A percentile compares a stretch with the other conserved stretches of the same genome.
Conservation (phyloP, 1,284 basidiomycete species). For the Ceratobasidium sp. region DNA sequence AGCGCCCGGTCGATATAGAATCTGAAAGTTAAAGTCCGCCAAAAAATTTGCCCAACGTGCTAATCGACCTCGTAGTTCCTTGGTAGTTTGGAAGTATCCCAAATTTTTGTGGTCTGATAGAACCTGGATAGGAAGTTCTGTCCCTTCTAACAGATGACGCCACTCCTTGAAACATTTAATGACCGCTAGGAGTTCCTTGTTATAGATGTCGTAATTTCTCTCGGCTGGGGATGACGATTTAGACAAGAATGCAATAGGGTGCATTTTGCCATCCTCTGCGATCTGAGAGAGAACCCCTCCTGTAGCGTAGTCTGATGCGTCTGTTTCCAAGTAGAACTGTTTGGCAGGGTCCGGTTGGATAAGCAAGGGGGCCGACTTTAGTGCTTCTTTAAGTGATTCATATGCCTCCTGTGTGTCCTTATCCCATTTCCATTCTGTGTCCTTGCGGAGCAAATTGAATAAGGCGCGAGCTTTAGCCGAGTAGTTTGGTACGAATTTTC, state of each 20-base stretch:
- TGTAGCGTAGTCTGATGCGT: slow-evolving; percentile 36
- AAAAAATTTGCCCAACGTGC: too few relatives aligned
- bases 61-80: neutral
- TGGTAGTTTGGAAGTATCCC: slow-evolving; percentile 9
- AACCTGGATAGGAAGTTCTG: too few relatives aligned
- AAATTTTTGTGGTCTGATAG: slow-evolving; percentile 24
- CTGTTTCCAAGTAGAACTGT: slow-evolving; percentile 37
- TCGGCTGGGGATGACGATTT: too few relatives aligned
- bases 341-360: slow-evolving; percentile 22
- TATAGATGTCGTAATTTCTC: slow-evolving; percentile 39
- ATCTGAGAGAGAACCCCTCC: slow-evolving; percentile 49
- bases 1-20: too few relatives aligned
- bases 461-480: slow-evolving; percentile 53
- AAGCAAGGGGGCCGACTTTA: slow-evolving; percentile 27
- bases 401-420: slow-evolving; percentile 52
- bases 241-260: too few relatives aligned
- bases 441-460: slow-evolving; percentile 50
- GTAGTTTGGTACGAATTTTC: slow-evolving; percentile 55
- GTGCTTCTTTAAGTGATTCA: slow-evolving; percentile 50
- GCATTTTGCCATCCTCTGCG: too few relatives aligned
- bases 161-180: slow-evolving; percentile 35
- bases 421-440: slow-evolving; percentile 48
- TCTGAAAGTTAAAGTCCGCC: too few relatives aligned
- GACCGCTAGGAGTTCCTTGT: slow-evolving; percentile 44
- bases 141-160: slow-evolving; percentile 38